Percentiles rank a stretch among this genome's conserved stretches.
Evolutionary conservation across 345 rosid genomes (phyloP).

Genomic region (Turnera subulata): DNA sequence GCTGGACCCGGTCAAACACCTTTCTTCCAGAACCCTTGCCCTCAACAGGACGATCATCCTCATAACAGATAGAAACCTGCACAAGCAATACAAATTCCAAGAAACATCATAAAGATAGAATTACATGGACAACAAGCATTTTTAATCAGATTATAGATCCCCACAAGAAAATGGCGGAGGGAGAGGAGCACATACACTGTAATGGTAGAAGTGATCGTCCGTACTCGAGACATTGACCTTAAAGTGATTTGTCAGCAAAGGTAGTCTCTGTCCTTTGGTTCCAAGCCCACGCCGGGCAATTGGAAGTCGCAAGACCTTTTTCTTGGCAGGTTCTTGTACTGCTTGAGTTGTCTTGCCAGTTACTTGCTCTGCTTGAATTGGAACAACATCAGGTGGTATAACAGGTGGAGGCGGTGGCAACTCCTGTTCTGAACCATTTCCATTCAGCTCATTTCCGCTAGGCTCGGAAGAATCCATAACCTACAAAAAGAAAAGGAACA

Average conservation of each 20-base stretch:
- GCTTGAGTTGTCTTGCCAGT: conserved; percentile 35
- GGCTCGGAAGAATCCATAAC: conserved; percentile 44
- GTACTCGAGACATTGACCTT: conserved; percentile 52
- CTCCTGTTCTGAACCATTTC: conserved; percentile 18
- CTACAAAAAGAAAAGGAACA: conserved; percentile 7
- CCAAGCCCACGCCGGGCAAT: conserved; percentile 63
- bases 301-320: conserved; percentile 46
- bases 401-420: conserved; percentile 68
- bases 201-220: conserved; percentile 62
- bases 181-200: conserved; percentile 46
- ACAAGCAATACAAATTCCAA: neutral
- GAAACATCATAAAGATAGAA: neutral
- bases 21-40: conserved; percentile 70
- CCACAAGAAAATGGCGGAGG: neutral
- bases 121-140: neutral
- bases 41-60: conserved; percentile 81
- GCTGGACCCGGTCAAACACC: conserved; percentile 64
- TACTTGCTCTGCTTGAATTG: conserved; percentile 32
- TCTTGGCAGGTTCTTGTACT: conserved; percentile 39
- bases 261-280: conserved; percentile 52
- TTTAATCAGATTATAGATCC: neutral
- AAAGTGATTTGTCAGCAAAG: conserved; percentile 69
- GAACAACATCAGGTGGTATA: conserved; percentile 44
- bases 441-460: conserved; percentile 30
- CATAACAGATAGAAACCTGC: conserved; percentile 64